Base-by-base conservation (phyloP, 208 protist genomes). In the Trypanosoma mega region DNA sequence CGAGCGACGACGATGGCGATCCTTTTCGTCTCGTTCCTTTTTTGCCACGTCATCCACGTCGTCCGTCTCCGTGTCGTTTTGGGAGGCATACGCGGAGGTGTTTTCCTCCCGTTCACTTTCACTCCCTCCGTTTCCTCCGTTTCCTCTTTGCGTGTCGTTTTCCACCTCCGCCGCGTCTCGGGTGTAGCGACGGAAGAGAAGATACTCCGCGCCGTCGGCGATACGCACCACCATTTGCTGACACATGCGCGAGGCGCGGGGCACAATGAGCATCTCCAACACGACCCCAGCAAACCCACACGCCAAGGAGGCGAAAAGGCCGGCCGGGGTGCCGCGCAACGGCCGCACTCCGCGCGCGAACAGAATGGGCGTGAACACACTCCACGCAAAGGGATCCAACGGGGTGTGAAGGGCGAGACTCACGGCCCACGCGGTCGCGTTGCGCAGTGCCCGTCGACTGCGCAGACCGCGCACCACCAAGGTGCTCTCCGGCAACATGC, bases 141-240 rank as follows among this genome's bases (percentile, higher is more conserved):
- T 63, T 0, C 78, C 70, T 47, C 74, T 68, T 5, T 79, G 78
- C 27, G 51, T 44, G 21, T 74, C 69, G 12, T 69, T 50, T 27
- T 63, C 23, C n/a, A 61, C 67, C 58, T 63, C 70, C 33, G 45
- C 36, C 5, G 61, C n/a, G n/a, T n/a, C 53, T 46, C 29, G 58
- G 6, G 59, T 49, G 61, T 94, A 94, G 36, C 88, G 84, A 21
- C 88, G 88, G 44, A 84, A 52, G 12, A 91, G 48, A 8, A 92
- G 55, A 49, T 94, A 94, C 77, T 94, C 84, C 21, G 64, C 41
- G 2, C 69, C 75, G 44, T 92, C 84, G 20, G 66, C 79, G 24
- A 85, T 59, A 0, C 82, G 85, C 43, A 94, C 72, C 20, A 88
- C 57, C 0, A 66, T 82, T 5, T 85, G 80, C 64, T 92, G 76